Conservation (phyloP, 331 rosid genomes). For the Arachis monticola region DNA sequence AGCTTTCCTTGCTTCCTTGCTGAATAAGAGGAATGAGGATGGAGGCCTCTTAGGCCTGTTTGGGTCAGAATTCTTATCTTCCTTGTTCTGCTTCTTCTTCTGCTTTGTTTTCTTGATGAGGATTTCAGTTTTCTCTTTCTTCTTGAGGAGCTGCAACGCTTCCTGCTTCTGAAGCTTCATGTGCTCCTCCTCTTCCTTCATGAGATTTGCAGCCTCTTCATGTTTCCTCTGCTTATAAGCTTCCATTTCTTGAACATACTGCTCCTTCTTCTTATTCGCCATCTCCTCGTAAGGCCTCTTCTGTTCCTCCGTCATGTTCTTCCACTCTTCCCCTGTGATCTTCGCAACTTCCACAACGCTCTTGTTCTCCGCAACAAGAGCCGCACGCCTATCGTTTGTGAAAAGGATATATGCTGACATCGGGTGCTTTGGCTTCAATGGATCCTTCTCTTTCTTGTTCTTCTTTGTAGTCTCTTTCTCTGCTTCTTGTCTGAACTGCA, state of each 20-base stretch:
- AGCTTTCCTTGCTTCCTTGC: slow-evolving; percentile 78
- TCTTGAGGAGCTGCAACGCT: slow-evolving; percentile 79
- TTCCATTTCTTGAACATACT: slow-evolving; percentile 73
- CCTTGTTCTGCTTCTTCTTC: slow-evolving; percentile 69
- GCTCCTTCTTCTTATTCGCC: slow-evolving; percentile 85
- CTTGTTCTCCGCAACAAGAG: slow-evolving; percentile 66
- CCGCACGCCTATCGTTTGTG: slow-evolving; percentile 74
- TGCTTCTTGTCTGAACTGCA: slow-evolving; percentile 75
- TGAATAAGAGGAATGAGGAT: slow-evolving; percentile 71
- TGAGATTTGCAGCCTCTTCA: slow-evolving; percentile 63
- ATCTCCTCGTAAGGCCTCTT: slow-evolving; percentile 80
- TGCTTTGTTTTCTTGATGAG: slow-evolving; percentile 74
- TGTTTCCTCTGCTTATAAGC: slow-evolving; percentile 75
- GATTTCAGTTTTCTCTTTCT: slow-evolving; percentile 89
- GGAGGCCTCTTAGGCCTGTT: slow-evolving; percentile 94
- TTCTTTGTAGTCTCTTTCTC: slow-evolving; percentile 67
- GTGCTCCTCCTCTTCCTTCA: slow-evolving; percentile 78
- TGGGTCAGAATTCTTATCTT: slow-evolving; percentile 65
- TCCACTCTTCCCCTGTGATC: slow-evolving; percentile 90
- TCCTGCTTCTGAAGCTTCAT: slow-evolving; percentile 88
- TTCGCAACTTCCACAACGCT: slow-evolving; percentile 65
- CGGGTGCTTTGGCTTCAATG: slow-evolving; percentile 92
- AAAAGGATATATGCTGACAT: slow-evolving; percentile 79
- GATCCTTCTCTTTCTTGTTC: slow-evolving; percentile 84
- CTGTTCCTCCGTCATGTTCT: slow-evolving; percentile 69